Base-by-base conservation (phyloP, 257 asterid genomes). In the Penstemon eatonii region DNA sequence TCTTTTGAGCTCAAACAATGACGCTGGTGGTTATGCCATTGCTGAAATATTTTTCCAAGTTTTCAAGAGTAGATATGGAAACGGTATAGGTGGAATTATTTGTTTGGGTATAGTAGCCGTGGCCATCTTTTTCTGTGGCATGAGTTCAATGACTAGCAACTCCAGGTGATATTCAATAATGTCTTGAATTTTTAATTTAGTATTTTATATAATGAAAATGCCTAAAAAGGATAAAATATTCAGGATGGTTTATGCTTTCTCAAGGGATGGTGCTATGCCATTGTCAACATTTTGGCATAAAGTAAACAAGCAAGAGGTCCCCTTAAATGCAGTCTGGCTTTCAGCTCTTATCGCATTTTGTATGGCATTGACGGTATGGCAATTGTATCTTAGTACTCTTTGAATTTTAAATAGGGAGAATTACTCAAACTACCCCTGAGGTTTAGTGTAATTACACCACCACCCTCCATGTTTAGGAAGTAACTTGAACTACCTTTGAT, bases 201-300 rank as follows among this genome's bases (percentile, higher is more conserved):
- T 63, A 39, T n/a, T 36, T 56, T 68, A 60, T 15, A 33, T 9
- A 3, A 3, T 6, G 8, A 7, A 7, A 60, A 46, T 0, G 11
- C 8, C 59, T 75, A 12, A 56, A n/a, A 19, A 5, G 45, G 9
- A 7, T 8, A 19, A 18, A 18, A 36, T 69, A 65, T 50, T 42
- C 78, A 92, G 99, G 86, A 91, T 94, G 99, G 91, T 76, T 10
- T 94, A 87, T 77, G 99, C 99, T 53, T 94, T 94, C 85, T 94
- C 99, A 43, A 80, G 99, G 79, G 97, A 94, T 33, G 96, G 96
- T n/a, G 99, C 97, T 5, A 91, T 91, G 99, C 99, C 99, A 7
- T 86, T 89, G 69, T 94, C 99, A 25, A 7, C 70, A 41, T 66
- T 80, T 19, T 94, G 97, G 97, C 97, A 91, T 75, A 81, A 87